Evolutionary conservation across 2,329 filamentous ascomycete species (phyloP).

Genomic region (Fusarium sp.): DNA sequence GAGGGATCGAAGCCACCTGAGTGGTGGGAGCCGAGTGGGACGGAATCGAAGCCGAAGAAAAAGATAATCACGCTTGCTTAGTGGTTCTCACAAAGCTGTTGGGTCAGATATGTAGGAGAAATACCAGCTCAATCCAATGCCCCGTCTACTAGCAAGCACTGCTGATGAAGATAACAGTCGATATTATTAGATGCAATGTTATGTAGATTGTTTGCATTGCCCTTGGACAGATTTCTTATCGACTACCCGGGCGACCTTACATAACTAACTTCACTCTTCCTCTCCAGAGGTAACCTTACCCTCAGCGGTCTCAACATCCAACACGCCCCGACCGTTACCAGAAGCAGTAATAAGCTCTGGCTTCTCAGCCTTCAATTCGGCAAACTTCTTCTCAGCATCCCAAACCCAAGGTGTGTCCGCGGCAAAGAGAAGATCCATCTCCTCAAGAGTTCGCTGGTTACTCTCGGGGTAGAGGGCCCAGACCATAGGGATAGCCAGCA

Average conservation of each 20-base stretch:
- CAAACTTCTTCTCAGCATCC: constrained; percentile 76
- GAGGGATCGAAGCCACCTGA: no score
- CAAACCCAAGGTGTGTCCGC: constrained; percentile 75
- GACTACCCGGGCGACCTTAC: not conserved
- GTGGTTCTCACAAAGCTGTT: no score
- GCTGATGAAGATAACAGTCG: not conserved
- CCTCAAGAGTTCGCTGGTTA: constrained; percentile 79
- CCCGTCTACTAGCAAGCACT: not conserved
- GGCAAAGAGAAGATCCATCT: constrained; percentile 80
- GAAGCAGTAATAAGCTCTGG: constrained; percentile 53
- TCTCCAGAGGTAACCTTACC: constrained; percentile 11
- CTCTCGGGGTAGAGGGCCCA: constrained; percentile 82
- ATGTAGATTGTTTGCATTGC: not conserved
- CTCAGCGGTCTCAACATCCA: constrained; percentile 18
- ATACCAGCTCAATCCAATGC: no score
- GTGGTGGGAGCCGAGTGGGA: no score
- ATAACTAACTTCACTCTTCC: not conserved
- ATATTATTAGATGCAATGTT: not conserved
- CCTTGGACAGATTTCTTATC: not conserved
- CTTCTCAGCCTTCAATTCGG: constrained; percentile 70
- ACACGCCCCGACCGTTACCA: not conserved
- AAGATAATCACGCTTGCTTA: no score
- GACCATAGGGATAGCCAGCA: constrained; percentile 74
- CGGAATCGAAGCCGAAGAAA: no score
- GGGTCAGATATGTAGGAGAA: no score